Base-by-base conservation (phyloP, 73 alveolate genomes). In the Paramecium sexaurelia region DNA sequence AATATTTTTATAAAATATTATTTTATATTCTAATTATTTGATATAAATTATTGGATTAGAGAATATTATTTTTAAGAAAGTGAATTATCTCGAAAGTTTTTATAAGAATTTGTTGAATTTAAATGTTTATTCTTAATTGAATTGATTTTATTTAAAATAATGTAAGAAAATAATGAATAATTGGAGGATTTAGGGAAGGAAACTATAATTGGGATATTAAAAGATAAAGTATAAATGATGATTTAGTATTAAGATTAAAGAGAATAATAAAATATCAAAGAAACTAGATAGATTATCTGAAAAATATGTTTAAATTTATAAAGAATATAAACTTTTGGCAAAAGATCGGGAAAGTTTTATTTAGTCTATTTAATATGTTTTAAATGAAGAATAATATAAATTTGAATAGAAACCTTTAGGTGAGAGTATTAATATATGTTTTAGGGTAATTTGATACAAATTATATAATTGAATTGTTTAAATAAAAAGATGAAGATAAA, bases 241-340 rank as follows among this genome's bases (percentile, higher is more conserved):
- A 27, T 33, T 36, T 71, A 71, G 32, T 57, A 61, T 26, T 43
- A 26, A 86, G 85, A 27, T 75, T 35, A 86, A 61, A 22, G 93
- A 86, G 35, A 86, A 61, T 56, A 86, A 86, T 36, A 57, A 69
- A 22, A 71, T 86, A n/a, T 22, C 61, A 29, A 86, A 71, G 40
- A 86, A 86, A 43, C 10, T 86, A 13, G 69, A 86, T 24, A 86
- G 69, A 32, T 26, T 86, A 37, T 51, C 61, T 5, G 93, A 86
- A 40, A 86, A 86, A 85, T 86, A 86, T 27, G 93, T 86, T 17
- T 32, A 55, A 37, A 86, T 57, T 45, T 86, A 86, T 37, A 86
- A 86, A 24, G 93, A 86, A 33, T 36, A 26, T 33, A 86, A 86
- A 68, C 22, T 86, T 33, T 66, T 45, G 29, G 56, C 61, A 61